Evolutionary conservation across 140 eudicot genomes (phyloP).

Genomic region (Cichorium intybus): DNA sequence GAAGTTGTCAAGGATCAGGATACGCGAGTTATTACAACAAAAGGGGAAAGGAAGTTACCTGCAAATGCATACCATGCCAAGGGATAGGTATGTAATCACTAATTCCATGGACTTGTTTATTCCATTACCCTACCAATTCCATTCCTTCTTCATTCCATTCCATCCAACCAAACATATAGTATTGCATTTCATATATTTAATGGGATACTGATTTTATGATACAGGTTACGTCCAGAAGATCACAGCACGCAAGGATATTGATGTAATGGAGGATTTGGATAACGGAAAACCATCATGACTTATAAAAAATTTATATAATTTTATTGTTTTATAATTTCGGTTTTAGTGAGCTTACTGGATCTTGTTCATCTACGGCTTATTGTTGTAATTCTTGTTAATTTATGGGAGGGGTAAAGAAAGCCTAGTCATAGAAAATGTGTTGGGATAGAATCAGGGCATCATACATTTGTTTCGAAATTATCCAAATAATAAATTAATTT

Average conservation of each 20-base stretch:
- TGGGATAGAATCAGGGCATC: slow-evolving; percentile 14
- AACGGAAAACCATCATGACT: slow-evolving; percentile 75
- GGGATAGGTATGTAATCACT: slow-evolving; percentile 63
- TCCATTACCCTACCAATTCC: background rate
- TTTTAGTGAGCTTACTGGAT: slow-evolving; percentile 21
- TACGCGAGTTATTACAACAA: slow-evolving; percentile 68
- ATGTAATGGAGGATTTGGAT: slow-evolving; percentile 86
- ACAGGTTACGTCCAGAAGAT: slow-evolving; percentile 97
- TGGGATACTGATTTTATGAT: slow-evolving; percentile 4
- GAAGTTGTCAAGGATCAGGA: slow-evolving; percentile 98
- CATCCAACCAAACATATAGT: no score
- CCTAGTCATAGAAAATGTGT: slow-evolving; percentile 13
- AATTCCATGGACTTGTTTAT: no score
- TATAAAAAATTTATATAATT: background rate
- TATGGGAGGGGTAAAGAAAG: background rate
- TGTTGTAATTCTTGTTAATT: slow-evolving; percentile 29
- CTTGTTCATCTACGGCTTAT: slow-evolving; percentile 22
- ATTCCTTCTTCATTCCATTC: background rate
- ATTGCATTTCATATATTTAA: no score
- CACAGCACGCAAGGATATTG: slow-evolving; percentile 76
- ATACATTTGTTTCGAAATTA: slow-evolving; percentile 13
- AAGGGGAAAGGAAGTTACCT: slow-evolving; percentile 70
- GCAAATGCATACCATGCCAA: slow-evolving; percentile 96
- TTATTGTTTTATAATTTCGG: background rate
- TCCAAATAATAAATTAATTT: slow-evolving; percentile 3